These are phyloP conservation scores for Cladorrhinum sp. DNA, from an alignment of 2,329 filamentous ascomycete species.

Conservation along the genomic window DNA sequence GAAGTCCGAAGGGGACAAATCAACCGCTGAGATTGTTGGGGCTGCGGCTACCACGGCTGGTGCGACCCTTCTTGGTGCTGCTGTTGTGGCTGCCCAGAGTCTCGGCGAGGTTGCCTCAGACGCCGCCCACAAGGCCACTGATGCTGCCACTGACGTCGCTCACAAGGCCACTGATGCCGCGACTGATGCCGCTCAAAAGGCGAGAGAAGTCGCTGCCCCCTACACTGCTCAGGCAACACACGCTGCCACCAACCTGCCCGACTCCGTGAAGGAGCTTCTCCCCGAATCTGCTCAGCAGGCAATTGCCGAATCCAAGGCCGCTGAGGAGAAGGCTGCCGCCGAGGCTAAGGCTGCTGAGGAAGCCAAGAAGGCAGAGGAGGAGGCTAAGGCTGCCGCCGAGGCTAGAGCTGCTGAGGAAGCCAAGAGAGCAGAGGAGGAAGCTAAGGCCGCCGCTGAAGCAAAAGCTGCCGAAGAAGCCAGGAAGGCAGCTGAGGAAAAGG, in stretches of 20 bases:
- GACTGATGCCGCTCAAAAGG: slow-evolving; percentile 5
- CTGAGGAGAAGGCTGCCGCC: slow-evolving; percentile 72
- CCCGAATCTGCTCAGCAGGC: slow-evolving; percentile 50
- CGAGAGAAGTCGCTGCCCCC: slow-evolving; percentile 28
- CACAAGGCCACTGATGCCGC: slow-evolving; percentile 11
- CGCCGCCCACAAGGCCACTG: slow-evolving; percentile 28
- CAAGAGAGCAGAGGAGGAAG: neutral
- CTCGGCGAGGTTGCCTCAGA: slow-evolving; percentile 35
- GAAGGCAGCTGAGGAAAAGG: slow-evolving; percentile 67
- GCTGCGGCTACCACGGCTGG: slow-evolving; percentile 43
- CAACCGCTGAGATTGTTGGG: slow-evolving; percentile 39
- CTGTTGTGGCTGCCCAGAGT: slow-evolving; percentile 16
- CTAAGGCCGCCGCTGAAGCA: slow-evolving; percentile 9
- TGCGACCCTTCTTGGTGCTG: slow-evolving; percentile 36
- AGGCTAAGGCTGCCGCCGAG: slow-evolving; percentile 4
- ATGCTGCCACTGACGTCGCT: slow-evolving; percentile 8
- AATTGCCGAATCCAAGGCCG: slow-evolving; percentile 42
- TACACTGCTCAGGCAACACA: slow-evolving; percentile 31
- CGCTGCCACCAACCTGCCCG: slow-evolving; percentile 48
- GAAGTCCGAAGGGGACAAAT: slow-evolving; percentile 48
- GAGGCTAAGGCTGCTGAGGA: slow-evolving; percentile 54
- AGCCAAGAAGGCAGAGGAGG: slow-evolving; percentile 72
- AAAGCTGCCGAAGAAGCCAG: slow-evolving; percentile 7
- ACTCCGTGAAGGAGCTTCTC: slow-evolving; percentile 50
- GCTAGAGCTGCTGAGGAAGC: slow-evolving; percentile 10